Conservation (phyloP, 2,329 filamentous ascomycete species). For the Exophiala sp. region DNA sequence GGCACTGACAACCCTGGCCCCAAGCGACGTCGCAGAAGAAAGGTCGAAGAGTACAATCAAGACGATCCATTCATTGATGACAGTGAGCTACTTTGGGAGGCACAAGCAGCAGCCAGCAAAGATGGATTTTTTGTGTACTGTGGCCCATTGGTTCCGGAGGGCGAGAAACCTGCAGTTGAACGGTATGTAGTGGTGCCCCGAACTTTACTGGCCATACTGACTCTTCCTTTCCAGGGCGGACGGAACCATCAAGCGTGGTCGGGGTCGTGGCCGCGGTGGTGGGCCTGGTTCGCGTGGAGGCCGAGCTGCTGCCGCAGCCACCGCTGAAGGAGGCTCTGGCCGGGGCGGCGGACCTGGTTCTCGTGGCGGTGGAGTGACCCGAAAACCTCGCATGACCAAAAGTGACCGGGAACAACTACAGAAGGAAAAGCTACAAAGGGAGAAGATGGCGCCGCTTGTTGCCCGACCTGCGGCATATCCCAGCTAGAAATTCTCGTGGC, state of each 20-base stretch:
- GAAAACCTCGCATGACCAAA: constrained; percentile 82
- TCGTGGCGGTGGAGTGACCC: constrained; percentile 49
- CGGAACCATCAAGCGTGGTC: constrained; percentile 54
- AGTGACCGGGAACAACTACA: constrained; percentile 76
- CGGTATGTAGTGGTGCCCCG: constrained; percentile 42
- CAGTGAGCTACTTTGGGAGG: constrained; percentile 90
- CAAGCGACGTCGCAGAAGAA: constrained; percentile 74
- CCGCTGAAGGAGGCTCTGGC: constrained; percentile 22
- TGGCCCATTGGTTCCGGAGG: constrained; percentile 80
- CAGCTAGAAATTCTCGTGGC: constrained; percentile 1
- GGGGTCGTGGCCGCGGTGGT: constrained; percentile 50
- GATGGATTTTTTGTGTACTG: constrained; percentile 99
- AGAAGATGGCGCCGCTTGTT: constrained; percentile 43
- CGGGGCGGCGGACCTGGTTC: constrained; percentile 25
- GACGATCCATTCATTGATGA: constrained; percentile 74
- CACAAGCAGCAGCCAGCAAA: constrained; percentile 85
- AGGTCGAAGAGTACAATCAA: constrained; percentile 61
- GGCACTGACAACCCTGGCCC: constrained; percentile 52
- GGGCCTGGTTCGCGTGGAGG: constrained; percentile 44
- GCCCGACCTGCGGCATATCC: constrained; percentile 29
- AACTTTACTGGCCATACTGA: constrained; percentile 34
- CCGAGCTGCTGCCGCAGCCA: constrained; percentile 22
- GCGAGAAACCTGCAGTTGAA: constrained; percentile 65
- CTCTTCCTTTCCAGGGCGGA: constrained; percentile 52
- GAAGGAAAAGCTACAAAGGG: constrained; percentile 70